A percentile compares a stretch with the other conserved stretches of the same genome.
phyloP scores from a whole-genome alignment of 257 asterid genomes.

The Plantago elongata region DNA sequence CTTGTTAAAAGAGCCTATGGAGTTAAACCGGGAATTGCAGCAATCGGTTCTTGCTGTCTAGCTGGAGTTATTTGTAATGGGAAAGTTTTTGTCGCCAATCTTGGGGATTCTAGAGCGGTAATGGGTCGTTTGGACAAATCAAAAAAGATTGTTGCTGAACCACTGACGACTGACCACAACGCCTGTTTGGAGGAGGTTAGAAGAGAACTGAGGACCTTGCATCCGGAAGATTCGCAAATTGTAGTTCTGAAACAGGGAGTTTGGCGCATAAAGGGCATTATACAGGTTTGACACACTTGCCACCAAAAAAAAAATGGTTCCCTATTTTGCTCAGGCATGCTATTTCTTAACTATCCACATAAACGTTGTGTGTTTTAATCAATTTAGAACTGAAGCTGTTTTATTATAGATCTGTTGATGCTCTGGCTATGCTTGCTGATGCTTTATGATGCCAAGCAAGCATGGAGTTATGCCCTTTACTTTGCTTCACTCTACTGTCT shows the following conservation, averaged over 20 bases:
- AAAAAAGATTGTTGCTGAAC: slow-evolving; percentile 56
- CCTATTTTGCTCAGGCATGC: too few relatives aligned
- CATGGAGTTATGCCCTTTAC: too few relatives aligned
- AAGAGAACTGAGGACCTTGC: slow-evolving; percentile 49
- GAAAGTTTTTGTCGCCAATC: slow-evolving; percentile 54
- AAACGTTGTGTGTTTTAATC: too few relatives aligned
- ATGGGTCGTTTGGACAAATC: slow-evolving; percentile 47
- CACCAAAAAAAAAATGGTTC: too few relatives aligned
- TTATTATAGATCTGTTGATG: too few relatives aligned
- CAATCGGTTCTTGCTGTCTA: slow-evolving; percentile 74
- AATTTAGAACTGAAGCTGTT: background rate
- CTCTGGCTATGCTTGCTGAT: too few relatives aligned
- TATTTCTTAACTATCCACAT: too few relatives aligned
- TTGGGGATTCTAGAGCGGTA: slow-evolving; percentile 90
- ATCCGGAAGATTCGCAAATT: slow-evolving; percentile 63
- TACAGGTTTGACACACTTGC: slow-evolving; percentile 44
- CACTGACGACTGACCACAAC: slow-evolving; percentile 71
- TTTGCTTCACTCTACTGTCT: too few relatives aligned
- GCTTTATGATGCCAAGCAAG: too few relatives aligned
- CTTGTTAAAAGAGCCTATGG: slow-evolving; percentile 44
- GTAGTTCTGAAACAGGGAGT: slow-evolving; percentile 46
- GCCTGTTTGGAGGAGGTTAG: slow-evolving; percentile 62
- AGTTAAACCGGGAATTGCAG: slow-evolving; percentile 42
- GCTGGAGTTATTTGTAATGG: slow-evolving; percentile 73
- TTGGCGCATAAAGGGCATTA: slow-evolving; percentile 88